Evolutionary conservation across 2,329 filamentous ascomycete species (phyloP), one percentile per base, ranked within the genome.

Genomic region (Dactylella cylindrospora): DNA sequence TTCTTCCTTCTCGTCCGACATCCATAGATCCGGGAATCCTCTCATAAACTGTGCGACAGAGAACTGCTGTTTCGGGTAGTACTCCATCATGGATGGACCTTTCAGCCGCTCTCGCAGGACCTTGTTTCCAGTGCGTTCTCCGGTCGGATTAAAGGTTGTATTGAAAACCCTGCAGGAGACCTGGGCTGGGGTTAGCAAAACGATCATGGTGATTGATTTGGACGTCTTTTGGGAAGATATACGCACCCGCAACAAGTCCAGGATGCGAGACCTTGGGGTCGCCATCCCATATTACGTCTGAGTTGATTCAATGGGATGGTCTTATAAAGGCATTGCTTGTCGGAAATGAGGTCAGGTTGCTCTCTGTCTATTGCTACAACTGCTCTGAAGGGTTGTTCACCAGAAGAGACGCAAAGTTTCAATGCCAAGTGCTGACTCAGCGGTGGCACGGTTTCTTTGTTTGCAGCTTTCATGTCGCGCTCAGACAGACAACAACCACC

Each of bases 161-260:
- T 84, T 85, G 78, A 97, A 98, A 76, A 97, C 82, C 73, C 84
- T 83, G 79, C 89, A 95, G 85, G 90, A 90, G 71, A 82, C 81
- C 90, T 96, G 69, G 33, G 8, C 15, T 3, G 40, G 15, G 22
- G 64, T 73, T 36, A 75, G 19, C 12, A 5, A 3, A 20, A 40
- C 8, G 12, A 22, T 35, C n/a, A 20, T 1, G 19, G 35, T n/a
- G n/a, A n/a, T n/a, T n/a, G n/a, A n/a, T n/a, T n/a, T n/a, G n/a
- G n/a, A n/a, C n/a, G n/a, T n/a, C 5, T 13, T n/a, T 29, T 15
- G 12, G 3, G 29, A n/a, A 7, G 5, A 23, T 9, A 40, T 23
- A 39, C 50, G 12, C 36, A 62, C 57, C 44, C 57, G 57, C 57
- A 62, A 53, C 29, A 62, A 49, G 35, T 62, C 57, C 39, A 62